Percentiles rank a stretch among this genome's conserved stretches.
phyloP scores from a whole-genome alignment of 2,329 filamentous ascomycete species.

The Oidium heveae region DNA sequence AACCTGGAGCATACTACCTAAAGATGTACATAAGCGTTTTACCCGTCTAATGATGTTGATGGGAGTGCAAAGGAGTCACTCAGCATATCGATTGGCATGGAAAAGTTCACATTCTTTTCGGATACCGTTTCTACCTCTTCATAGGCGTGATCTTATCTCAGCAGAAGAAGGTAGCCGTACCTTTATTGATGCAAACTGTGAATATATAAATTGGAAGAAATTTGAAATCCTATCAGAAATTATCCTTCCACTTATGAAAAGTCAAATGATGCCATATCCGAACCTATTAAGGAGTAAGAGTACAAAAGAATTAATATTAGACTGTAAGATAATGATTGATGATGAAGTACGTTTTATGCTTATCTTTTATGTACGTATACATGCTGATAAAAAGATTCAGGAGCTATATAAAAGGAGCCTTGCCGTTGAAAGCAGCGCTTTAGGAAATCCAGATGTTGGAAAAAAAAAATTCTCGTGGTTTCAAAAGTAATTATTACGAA shows the following conservation, averaged over 20 bases:
- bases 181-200: slow-evolving; percentile 46
- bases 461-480: slow-evolving; percentile 47
- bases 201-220: slow-evolving; percentile 90
- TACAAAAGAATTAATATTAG: slow-evolving; percentile 50
- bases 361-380: neutral
- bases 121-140: slow-evolving; percentile 81
- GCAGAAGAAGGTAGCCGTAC: slow-evolving; percentile 84
- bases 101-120: slow-evolving; percentile 76
- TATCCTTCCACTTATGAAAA: slow-evolving; percentile 70
- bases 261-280: slow-evolving; percentile 62
- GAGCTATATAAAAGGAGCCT: slow-evolving; percentile 39
- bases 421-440: slow-evolving; percentile 27
- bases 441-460: slow-evolving; percentile 21
- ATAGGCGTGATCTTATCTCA: slow-evolving; percentile 69
- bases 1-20: slow-evolving; percentile 51
- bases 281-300: slow-evolving; percentile 44
- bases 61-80: slow-evolving; percentile 78
- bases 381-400: slow-evolving; percentile 14
- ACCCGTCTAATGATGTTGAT: slow-evolving; percentile 75
- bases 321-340: slow-evolving; percentile 58
- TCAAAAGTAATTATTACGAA: slow-evolving; percentile 8
- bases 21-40: slow-evolving; percentile 56
- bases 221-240: slow-evolving; percentile 92
- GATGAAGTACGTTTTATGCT: slow-evolving; percentile 40
- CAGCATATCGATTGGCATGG: slow-evolving; percentile 91